Conservation (phyloP, 2,329 filamentous ascomycete genomes). For the Neofusicoccum ribis region DNA sequence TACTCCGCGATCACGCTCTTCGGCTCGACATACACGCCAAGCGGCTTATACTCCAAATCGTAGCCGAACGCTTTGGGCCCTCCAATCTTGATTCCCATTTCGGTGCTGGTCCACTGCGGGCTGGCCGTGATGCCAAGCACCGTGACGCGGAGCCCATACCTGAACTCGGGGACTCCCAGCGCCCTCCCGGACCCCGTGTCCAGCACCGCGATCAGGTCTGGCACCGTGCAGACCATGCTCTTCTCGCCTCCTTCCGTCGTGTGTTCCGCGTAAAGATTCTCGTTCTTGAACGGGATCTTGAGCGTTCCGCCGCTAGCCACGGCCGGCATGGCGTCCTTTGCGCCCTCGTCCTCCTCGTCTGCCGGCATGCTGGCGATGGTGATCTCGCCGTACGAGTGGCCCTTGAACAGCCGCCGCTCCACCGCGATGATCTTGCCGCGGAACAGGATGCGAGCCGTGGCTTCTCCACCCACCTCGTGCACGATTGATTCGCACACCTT, state of each 20-base stretch:
- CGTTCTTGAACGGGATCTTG: constrained; percentile 72
- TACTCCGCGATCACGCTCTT: constrained; percentile 20
- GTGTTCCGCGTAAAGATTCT: constrained; percentile 63
- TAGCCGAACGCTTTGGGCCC: constrained; percentile 20
- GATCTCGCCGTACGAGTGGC: constrained; percentile 62
- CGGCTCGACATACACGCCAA: constrained; percentile 19
- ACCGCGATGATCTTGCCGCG: constrained; percentile 65
- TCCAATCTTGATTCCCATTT: constrained; percentile 8
- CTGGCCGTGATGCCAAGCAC: constrained; percentile 20
- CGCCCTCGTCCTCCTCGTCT: constrained; percentile 28
- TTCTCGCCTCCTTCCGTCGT: constrained; percentile 35
- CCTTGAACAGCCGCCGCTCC: constrained; percentile 56
- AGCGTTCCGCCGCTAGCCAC: constrained; percentile 44
- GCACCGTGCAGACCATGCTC: constrained; percentile 49
- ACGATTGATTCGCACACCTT: constrained; percentile 42
- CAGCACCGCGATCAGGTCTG: constrained; percentile 25
- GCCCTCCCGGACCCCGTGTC: constrained; percentile 16
- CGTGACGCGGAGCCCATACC: constrained; percentile 17
- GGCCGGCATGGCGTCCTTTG: constrained; percentile 16
- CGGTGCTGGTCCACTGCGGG: constrained; percentile 17
- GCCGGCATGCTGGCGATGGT: constrained; percentile 45
- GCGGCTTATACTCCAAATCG: constrained; percentile 14
- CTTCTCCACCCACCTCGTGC: constrained; percentile 44
- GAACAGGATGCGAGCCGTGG: constrained; percentile 59
- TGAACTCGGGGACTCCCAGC: constrained; percentile 19